Evolutionary conservation across 2,329 filamentous ascomycete genomes (phyloP), one percentile per base, ranked within the genome.

Genomic region (Mycogone perniciosa): DNA sequence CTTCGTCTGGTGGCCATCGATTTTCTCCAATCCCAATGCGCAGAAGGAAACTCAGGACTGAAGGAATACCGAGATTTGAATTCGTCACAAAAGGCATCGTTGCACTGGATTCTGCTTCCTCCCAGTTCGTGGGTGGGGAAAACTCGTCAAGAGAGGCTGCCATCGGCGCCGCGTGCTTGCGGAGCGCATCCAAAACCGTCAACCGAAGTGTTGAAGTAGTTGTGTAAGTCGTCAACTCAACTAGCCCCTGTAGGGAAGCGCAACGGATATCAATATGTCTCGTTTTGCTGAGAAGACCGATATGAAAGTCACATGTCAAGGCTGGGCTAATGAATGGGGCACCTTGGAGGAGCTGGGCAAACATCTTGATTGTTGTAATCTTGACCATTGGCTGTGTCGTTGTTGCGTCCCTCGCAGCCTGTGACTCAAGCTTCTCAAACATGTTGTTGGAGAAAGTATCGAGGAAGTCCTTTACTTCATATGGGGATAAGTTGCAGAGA

Each of bases 311-410:
- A 26, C 59, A 64, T 0, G 65, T 54, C 0, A 56, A 58, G 8
- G 44, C 33, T 7, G 58, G 47, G 29, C 60, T 56, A 6, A 69
- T 50, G 11, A 64, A 64, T 1, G 57, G 50, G 4, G 58, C 64
- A 3, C 59, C 56, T 8, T 64, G 56, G 2, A 71, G 55, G 1
- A 69, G 45, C 37, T 67, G 63, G 0, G 64, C 63, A n/a, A 71
- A 57, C 62, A 71, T 67, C 46, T 70, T 69, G 45, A 71, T 57
- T 0, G 67, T 70, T 1, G 62, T 66, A 5, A 70, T 58, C 48
- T 68, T 70, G 46, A 71, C 57, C 4, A 56, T 48, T 2, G 63
- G 57, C 2, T 39, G 35, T 27, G 27, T 55, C 20, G 3, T 55
- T 46, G 1, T 35, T 8, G 26, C 6, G 6, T 7, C 35, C 9